Evolutionary conservation across 2,329 filamentous ascomycete genomes (phyloP).

Genomic region (Fusarium acutatum): DNA sequence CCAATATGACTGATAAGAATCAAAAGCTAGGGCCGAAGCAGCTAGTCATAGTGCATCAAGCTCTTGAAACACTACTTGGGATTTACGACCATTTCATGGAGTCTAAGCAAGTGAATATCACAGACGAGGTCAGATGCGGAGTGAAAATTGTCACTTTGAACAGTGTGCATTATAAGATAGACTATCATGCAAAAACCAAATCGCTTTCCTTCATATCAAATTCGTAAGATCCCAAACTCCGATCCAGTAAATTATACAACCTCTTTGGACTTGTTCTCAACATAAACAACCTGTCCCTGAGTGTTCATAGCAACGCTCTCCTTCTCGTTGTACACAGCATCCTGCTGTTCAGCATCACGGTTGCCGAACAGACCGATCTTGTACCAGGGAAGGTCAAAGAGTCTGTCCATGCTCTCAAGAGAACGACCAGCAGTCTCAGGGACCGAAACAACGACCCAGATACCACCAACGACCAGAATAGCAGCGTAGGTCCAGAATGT

Average conservation of each 20-base stretch:
- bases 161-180: background rate
- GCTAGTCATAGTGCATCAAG: background rate
- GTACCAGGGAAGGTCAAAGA: constrained; percentile 16
- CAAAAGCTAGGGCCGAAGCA: background rate
- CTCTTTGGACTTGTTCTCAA: constrained; percentile 7
- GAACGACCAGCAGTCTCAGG: constrained; percentile 12
- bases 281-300: constrained; percentile 1
- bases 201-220: background rate
- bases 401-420: constrained; percentile 17
- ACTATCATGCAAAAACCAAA: background rate
- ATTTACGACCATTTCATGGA: background rate
- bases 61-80: background rate
- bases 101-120: no score
- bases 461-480: background rate
- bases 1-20: background rate
- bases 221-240: background rate
- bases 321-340: constrained; percentile 11
- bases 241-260: background rate
- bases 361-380: constrained; percentile 16
- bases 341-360: constrained; percentile 13
- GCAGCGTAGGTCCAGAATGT: constrained; percentile 14
- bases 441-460: constrained; percentile 6
- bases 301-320: background rate
- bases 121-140: background rate
- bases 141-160: fast-evolving